Base-by-base conservation (phyloP, 2,329 filamentous ascomycete species). In the Dissoconium aciculare region DNA sequence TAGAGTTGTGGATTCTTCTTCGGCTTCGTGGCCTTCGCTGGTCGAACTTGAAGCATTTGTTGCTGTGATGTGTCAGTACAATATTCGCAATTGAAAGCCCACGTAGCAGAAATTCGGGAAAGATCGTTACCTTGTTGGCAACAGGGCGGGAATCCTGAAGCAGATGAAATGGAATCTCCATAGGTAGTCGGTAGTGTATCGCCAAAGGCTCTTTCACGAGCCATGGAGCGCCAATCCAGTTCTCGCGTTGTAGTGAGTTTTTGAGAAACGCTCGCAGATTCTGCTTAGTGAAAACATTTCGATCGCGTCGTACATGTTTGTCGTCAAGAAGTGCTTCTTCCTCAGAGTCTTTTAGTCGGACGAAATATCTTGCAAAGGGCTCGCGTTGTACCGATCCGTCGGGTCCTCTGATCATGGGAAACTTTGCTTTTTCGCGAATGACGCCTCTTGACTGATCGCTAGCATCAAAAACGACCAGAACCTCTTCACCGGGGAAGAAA, bases 151-250 rank as follows among this genome's bases (percentile, higher is more conserved):
- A 80, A 41, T 87, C 83, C 51, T 91, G 77, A 31, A 77, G 76
- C 11, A 93, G 64, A 48, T 91, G 78, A 30, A 74, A 69, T 5
- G 89, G 89, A 9, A 95, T 73, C 31, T 82, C 74, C n/a, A 74
- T 84, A 38, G 83, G 77, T 39, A 98, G 89, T 39, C 82, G 76
- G 54, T 89, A 93, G 39, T 76, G 69, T 27, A 73, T 71, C 1
- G 89, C 89, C 36, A 92, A 74, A 32, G 83, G 75, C 19, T 78
- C 69, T 58, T 91, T 94, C 11, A 95, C 87, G 33, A 92, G 62
- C 89, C 89, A 98, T 0, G 89, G 87, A 0, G 89, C 89, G n/a
- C 87, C 87, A 37, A 75, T 87, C 83, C 85, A 95, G 3, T 83
- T 72, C 49, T 95, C 89, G 38, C 87, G 67, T 2, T 76, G 78